phyloP scores from a whole-genome alignment of 768 basidiomycete species.

The Pseudohyphozyma bogoriensis region DNA sequence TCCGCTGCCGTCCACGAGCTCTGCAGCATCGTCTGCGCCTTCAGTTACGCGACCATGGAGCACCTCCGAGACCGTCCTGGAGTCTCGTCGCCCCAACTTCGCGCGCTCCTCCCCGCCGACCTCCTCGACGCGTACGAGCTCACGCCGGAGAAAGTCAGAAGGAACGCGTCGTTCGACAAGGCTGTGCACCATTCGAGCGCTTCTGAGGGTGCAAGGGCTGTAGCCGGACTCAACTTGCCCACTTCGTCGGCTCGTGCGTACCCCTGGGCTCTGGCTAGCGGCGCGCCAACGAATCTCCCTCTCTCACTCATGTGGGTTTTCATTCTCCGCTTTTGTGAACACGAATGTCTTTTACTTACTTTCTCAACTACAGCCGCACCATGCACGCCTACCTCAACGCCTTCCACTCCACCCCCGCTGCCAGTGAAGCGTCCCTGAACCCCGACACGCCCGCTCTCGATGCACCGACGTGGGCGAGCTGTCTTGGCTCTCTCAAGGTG shows the following conservation, averaged over 20 bases:
- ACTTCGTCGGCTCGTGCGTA: constrained; percentile 1
- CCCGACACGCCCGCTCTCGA: constrained; percentile 6
- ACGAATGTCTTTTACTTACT: too few relatives aligned
- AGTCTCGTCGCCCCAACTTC: constrained; percentile 9
- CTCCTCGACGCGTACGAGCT: constrained; percentile 10
- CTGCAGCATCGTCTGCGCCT: constrained; percentile 14
- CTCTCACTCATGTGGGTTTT: constrained; percentile 18
- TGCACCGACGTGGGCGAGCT: constrained; percentile 11
- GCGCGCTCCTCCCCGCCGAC: constrained; percentile 8
- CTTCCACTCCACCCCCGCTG: constrained; percentile 9
- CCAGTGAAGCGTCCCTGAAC: not conserved
- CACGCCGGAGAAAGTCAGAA: too few relatives aligned
- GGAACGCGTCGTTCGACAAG: too few relatives aligned
- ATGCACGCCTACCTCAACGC: too few relatives aligned
- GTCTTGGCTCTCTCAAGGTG: constrained; percentile 4
- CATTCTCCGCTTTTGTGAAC: constrained; percentile 16
- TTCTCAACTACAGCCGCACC: too few relatives aligned
- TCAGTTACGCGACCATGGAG: constrained; percentile 24
- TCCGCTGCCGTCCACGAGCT: constrained; percentile 6
- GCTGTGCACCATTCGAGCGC: constrained; percentile 4
- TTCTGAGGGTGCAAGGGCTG: constrained; percentile 11
- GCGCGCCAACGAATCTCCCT: constrained; percentile 22
- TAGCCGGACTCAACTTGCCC: constrained; percentile 12
- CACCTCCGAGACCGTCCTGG: constrained; percentile 22
- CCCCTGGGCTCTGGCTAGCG: constrained; percentile 1